A percentile compares a stretch with the other conserved stretches of the same genome.
These are phyloP conservation scores for Cucumis hystrix DNA, from an alignment of 306 rosid species.

Conservation along the genomic window DNA sequence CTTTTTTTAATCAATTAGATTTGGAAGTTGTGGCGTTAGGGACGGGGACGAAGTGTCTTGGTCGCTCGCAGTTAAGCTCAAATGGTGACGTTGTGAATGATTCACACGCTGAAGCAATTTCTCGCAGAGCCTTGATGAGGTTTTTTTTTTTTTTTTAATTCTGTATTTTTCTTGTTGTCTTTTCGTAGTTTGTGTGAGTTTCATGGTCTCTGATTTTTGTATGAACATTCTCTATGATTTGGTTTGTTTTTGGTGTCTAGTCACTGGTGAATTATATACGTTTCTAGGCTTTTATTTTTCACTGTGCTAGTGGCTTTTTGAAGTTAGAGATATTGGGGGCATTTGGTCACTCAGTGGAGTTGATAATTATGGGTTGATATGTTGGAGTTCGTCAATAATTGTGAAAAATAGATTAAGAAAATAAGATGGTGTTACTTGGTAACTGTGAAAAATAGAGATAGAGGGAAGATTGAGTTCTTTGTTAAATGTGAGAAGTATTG, in stretches of 20 bases:
- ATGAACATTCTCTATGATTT: background rate
- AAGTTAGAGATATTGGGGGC: background rate
- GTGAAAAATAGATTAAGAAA: no score
- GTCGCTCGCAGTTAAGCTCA: constrained; percentile 57
- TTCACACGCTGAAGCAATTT: constrained; percentile 79
- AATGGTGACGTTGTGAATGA: constrained; percentile 69
- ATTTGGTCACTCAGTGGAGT: no score
- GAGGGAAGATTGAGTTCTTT: no score
- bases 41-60: constrained; percentile 86
- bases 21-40: constrained; percentile 69
- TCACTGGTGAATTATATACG: background rate
- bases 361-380: no score
- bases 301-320: background rate
- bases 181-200: background rate
- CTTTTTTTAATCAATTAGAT: constrained; percentile 21
- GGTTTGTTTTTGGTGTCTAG: background rate
- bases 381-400: no score
- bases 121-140: constrained; percentile 79
- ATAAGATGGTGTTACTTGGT: no score
- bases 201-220: background rate
- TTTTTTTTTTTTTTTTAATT: constrained; percentile 11
- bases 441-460: no score
- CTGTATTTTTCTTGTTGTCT: background rate
- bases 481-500: no score
- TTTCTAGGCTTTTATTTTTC: background rate